Evolutionary conservation across 306 rosid genomes (phyloP).

Genomic region (Rosa chinensis): DNA sequence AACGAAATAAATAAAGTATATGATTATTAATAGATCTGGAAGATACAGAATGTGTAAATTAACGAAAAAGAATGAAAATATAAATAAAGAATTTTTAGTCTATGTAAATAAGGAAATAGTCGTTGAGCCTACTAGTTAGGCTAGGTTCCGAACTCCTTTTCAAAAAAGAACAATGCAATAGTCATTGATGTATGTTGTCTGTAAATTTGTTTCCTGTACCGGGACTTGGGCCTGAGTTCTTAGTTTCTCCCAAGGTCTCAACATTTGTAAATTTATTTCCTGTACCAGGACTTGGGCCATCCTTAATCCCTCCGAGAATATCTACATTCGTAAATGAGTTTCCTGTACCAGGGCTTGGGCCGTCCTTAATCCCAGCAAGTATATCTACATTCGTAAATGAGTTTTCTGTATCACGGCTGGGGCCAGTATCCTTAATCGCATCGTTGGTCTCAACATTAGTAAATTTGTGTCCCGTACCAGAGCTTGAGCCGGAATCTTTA

Average conservation of each 20-base stretch:
- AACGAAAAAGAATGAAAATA: too few relatives aligned
- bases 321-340: conserved; percentile 11
- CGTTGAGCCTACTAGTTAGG: not conserved
- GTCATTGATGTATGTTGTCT: not conserved
- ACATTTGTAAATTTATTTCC: not conserved
- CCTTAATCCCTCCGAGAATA: conserved; percentile 22
- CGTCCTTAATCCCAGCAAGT: conserved; percentile 1
- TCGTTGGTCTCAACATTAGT: conserved; percentile 13
- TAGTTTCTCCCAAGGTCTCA: not conserved
- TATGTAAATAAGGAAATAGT: not conserved
- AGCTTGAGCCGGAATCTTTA: conserved; percentile 31
- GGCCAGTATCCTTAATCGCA: not conserved
- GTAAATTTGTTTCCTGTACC: not conserved
- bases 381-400: not conserved
- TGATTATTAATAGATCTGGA: too few relatives aligned
- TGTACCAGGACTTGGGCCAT: not conserved
- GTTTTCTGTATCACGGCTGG: not conserved
- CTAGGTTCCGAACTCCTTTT: too few relatives aligned
- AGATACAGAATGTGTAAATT: too few relatives aligned
- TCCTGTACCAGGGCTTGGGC: conserved; percentile 31
- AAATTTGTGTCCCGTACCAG: conserved; percentile 15
- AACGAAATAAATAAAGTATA: too few relatives aligned
- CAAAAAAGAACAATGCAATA: not conserved
- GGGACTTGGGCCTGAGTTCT: not conserved
- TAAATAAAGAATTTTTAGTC: too few relatives aligned